Base-by-base conservation (phyloP, 805 yeast genomes). In the Pichia occidentalis region DNA sequence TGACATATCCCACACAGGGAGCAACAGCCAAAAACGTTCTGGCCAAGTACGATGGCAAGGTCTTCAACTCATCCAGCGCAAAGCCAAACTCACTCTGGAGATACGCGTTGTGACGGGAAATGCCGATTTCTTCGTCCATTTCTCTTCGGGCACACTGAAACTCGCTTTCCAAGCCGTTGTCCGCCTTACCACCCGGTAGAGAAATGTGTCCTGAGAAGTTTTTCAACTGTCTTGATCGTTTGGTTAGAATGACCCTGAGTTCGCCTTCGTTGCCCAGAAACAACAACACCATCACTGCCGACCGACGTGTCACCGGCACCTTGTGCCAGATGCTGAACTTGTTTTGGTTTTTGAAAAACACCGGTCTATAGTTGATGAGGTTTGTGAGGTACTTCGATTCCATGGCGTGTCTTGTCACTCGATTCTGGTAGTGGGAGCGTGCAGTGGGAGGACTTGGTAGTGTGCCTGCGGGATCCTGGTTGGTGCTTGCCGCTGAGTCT, bases 131-230 rank as follows among this genome's bases (percentile, higher is more conserved):
- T 54, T 88, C 97, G 39, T 70, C 72, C 44, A 87, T 77, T 57
- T 88, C 97, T 23, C 97, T 65, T 42, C 94, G 65, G 0, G 95
- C 81, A 27, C 81, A 80, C 30, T 72, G 70, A 69, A 81, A 79
- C 40, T 83, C 85, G 11, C 71, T 59, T 49, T 85, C 86, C 14
- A 71, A 64, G 0, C 70, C 75, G 29, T 48, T 53, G 56, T 88
- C 97, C 4, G 95, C 87, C 53, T 81, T 85, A 7, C 97, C 97
- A 3, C 97, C 97, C 4, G 97, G 97, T 7, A 88, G 65, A 2
- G 96, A 85, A 5, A 84, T 83, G 56, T 88, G 95, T 5, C 97
- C 96, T 0, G 92, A 82, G 61, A 87, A 88, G 37, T 74, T 74
- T 34, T 77, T 66, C 49, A 90, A 65, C 25, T 70, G 65, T 33